Evolutionary conservation across 805 yeast species (phyloP).

Genomic region (Candida michaelii): DNA sequence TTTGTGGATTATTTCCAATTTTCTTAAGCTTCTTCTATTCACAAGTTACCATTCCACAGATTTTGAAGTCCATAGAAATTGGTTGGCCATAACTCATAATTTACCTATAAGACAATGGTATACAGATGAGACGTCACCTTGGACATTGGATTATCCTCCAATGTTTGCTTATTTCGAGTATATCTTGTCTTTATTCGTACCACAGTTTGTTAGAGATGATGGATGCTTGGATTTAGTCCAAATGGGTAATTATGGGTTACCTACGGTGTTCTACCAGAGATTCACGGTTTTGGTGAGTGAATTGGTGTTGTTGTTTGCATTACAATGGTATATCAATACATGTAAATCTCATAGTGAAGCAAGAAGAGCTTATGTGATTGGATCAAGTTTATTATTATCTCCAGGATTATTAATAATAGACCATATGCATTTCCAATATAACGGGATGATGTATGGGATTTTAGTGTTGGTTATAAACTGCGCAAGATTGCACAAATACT

Average conservation of each 20-base stretch:
- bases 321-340: constrained; percentile 68
- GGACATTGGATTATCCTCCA: constrained; percentile 98
- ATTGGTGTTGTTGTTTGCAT: constrained; percentile 61
- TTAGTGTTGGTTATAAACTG: constrained; percentile 70
- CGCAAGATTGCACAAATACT: constrained; percentile 57
- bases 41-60: constrained; percentile 90
- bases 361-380: constrained; percentile 66
- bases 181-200: constrained; percentile 70
- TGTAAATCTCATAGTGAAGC: constrained; percentile 33
- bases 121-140: constrained; percentile 69
- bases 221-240: constrained; percentile 74
- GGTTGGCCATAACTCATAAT: constrained; percentile 86
- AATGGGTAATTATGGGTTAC: constrained; percentile 67
- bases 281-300: constrained; percentile 79
- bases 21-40: constrained; percentile 33
- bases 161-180: constrained; percentile 96
- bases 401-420: constrained; percentile 92
- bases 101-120: constrained; percentile 85
- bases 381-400: constrained; percentile 76
- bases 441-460: constrained; percentile 89
- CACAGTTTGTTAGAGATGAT: constrained; percentile 58
- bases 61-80: constrained; percentile 95
- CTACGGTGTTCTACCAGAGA: constrained; percentile 84
- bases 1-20: constrained; percentile 36
- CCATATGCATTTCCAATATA: constrained; percentile 96